Conservation (phyloP, 2,329 filamentous ascomycete genomes). For the Penicillium brevicompactum region DNA sequence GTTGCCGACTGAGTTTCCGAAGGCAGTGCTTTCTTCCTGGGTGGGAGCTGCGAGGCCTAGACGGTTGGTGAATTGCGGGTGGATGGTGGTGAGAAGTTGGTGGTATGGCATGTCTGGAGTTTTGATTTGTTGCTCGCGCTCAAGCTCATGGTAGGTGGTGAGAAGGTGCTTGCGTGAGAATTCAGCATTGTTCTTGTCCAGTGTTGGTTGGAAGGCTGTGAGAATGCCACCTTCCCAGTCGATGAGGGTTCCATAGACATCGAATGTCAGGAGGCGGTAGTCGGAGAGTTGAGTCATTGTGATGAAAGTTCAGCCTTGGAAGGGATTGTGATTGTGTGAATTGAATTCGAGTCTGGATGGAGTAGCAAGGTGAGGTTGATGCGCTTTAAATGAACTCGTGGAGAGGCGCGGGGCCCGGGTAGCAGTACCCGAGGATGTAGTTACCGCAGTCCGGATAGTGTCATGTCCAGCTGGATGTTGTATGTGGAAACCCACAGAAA, state of each 20-base stretch:
- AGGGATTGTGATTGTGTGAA: too few species aligned
- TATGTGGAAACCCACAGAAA: too few species aligned
- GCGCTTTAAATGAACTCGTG: too few species aligned
- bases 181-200: constrained; percentile 44
- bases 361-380: too few species aligned
- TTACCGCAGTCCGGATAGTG: too few species aligned
- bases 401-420: too few species aligned
- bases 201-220: constrained; percentile 49
- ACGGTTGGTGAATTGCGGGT: constrained; percentile 32
- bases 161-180: constrained; percentile 16
- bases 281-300: constrained; percentile 27
- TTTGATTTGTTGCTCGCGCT: constrained; percentile 51
- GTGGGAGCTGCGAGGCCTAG: constrained; percentile 16
- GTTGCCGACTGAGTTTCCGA: constrained; percentile 50
- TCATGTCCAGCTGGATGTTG: too few species aligned
- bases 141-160: constrained; percentile 24
- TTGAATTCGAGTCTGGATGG: too few species aligned
- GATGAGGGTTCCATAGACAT: constrained; percentile 77
- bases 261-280: constrained; percentile 65
- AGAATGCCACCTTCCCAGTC: constrained; percentile 72
- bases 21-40: constrained; percentile 41
- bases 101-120: constrained; percentile 62
- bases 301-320: too few species aligned
- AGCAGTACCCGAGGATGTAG: too few species aligned
- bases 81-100: constrained; percentile 55